Conservation (phyloP, 495 filamentous ascomycete genomes). For the Xanthoparmelia taractica region DNA sequence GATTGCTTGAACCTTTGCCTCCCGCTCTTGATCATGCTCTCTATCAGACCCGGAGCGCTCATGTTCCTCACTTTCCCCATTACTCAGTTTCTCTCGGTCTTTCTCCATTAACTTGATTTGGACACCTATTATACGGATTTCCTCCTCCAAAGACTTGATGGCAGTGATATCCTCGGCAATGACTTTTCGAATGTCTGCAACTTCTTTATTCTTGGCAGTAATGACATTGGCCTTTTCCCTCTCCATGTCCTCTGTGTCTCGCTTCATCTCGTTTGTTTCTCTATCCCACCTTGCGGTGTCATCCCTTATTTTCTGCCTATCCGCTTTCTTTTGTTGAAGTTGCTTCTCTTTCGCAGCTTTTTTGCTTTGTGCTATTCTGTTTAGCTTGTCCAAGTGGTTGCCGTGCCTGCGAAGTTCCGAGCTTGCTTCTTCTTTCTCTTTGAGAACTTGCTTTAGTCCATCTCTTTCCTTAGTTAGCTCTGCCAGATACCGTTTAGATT, state of each 20-base stretch:
- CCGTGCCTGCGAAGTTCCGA: constrained; percentile 74
- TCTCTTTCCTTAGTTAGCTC: constrained; percentile 60
- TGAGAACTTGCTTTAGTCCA: constrained; percentile 62
- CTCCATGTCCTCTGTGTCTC: constrained; percentile 41
- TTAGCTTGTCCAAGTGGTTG: constrained; percentile 68
- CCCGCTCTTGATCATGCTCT: constrained; percentile 52
- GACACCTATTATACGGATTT: constrained; percentile 52
- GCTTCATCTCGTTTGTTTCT: constrained; percentile 44
- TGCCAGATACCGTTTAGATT: constrained; percentile 56
- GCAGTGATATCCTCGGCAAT: constrained; percentile 44
- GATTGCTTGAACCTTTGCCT: constrained; percentile 39
- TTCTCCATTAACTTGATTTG: constrained; percentile 59
- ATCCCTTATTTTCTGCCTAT: constrained; percentile 52
- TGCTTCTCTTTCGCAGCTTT: constrained; percentile 67
- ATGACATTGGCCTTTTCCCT: constrained; percentile 39
- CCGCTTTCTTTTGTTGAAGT: constrained; percentile 54
- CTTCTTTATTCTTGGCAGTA: constrained; percentile 35
- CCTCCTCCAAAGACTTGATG: constrained; percentile 54
- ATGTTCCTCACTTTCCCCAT: constrained; percentile 43
- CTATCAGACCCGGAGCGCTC: constrained; percentile 42
- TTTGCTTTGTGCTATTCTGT: constrained; percentile 72
- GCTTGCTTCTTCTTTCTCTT: constrained; percentile 80
- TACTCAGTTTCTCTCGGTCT: constrained; percentile 50
- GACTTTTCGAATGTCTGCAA: constrained; percentile 44
- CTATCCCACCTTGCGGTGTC: constrained; percentile 53